Base-by-base conservation (phyloP, 345 rosid genomes). In the Salix koriyanagi region DNA sequence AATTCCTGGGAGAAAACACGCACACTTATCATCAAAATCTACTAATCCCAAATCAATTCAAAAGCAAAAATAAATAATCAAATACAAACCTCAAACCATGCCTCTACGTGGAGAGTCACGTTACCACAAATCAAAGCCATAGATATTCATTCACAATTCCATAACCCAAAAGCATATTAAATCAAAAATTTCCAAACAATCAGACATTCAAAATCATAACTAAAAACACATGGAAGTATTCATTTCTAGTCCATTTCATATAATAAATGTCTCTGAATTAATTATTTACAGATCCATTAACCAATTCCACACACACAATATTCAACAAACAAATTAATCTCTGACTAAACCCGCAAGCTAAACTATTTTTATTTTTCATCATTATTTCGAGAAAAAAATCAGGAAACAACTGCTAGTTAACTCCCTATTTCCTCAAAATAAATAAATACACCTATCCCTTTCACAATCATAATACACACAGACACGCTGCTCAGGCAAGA, bases 1-100 rank as follows among this genome's bases (percentile, higher is more conserved):
- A 71, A 76, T 70, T 81, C 72, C 80, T 71, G 78, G 25, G 15
- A 9, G 46, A 36, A 62, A 44, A 11, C 25, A 54, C 2, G 46
- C 26, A 7, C 4, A 7, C 1, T 32, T 10, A 26, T 72, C n/a
- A 54, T 72, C 54, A 72, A 25, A 67, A 62, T 39, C 34, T 12
- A 65, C 39, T 14, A 46, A 62, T 11, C 36, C 3, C 25, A 39
- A 67, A 39, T 7, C 5, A 46, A 41, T 69, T 68, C 69, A 62
- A 68, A 15, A 60, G 16, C 68, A 54, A 54, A 12, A 65, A 72
- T 25, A 37, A 13, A 46, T 0, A 10, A 19, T 61, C 61, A 50
- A 34, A 46, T 14, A 52, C 67, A 26, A 65, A 77, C 72, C 67
- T 65, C 72, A 39, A 41, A 65, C n/a, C 75, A 42, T 42, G 67